Conservation (phyloP, 1,284 basidiomycete species). For the Cutaneotrichosporon cavernicola region DNA sequence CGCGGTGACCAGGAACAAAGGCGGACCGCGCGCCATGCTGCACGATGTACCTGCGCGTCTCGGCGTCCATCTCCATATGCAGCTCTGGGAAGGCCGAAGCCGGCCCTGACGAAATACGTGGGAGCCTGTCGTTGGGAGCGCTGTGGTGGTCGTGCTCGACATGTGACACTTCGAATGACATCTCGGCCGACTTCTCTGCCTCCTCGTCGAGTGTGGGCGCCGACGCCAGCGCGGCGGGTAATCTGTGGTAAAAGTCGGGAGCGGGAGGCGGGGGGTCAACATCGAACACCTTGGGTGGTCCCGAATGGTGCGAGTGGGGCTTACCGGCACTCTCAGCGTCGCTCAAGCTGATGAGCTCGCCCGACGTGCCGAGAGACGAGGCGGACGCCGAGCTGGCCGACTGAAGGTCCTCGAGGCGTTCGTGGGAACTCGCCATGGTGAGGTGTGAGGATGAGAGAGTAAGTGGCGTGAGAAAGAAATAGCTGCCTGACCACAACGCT, state of each 20-base stretch:
- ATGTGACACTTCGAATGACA: not conserved
- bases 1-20: not conserved
- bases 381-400: conserved; percentile 6
- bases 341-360: conserved; percentile 4
- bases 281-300: not conserved
- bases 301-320: not conserved
- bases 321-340: not conserved
- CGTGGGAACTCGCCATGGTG: not conserved
- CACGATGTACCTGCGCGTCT: conserved; percentile 3
- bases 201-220: not conserved
- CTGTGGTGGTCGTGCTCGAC: not conserved
- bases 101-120: not conserved
- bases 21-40: not conserved
- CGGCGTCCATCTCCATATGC: conserved; percentile 1
- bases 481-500: not conserved
- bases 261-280: not conserved
- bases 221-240: not conserved
- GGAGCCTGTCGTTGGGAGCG: not conserved
- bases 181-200: not conserved
- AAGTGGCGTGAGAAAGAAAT: conserved; percentile 1
- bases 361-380: not conserved
- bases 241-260: not conserved
- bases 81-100: not conserved
- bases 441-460: not conserved
- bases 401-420: not conserved